phyloP scores from a whole-genome alignment of 345 rosid species.

The Camelina sativa region DNA sequence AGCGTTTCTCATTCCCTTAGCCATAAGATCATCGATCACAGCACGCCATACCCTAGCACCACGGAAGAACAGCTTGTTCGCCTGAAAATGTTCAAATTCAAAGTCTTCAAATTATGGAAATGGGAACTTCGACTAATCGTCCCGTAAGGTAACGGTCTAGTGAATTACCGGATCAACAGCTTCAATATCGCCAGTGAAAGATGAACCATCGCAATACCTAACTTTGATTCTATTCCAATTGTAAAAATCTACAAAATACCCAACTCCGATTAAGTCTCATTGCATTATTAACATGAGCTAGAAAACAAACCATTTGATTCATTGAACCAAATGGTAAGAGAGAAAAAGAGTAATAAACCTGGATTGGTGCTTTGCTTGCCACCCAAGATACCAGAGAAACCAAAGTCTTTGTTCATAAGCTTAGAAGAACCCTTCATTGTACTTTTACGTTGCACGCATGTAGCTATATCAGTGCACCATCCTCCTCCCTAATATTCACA shows the following conservation, averaged over 20 bases:
- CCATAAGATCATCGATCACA: constrained; percentile 72
- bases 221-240: constrained; percentile 94
- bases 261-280: neutral
- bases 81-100: constrained; percentile 52
- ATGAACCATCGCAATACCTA: constrained; percentile 93
- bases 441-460: constrained; percentile 64
- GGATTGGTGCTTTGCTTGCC: constrained; percentile 69
- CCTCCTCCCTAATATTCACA: constrained; percentile 52
- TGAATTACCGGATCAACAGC: constrained; percentile 73
- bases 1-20: constrained; percentile 85
- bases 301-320: constrained; percentile 1
- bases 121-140: neutral
- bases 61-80: constrained; percentile 73
- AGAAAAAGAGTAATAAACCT: constrained; percentile 49
- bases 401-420: constrained; percentile 60
- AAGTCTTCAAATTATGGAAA: constrained; percentile 25
- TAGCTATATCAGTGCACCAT: constrained; percentile 78
- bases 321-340: neutral
- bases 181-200: constrained; percentile 83
- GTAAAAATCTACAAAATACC: constrained; percentile 60
- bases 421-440: constrained; percentile 86
- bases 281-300: neutral
- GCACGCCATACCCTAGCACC: constrained; percentile 87
- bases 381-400: constrained; percentile 88
- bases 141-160: neutral